Percentiles rank a stretch among this genome's conserved stretches.
Conservation (phyloP, 2,329 filamentous ascomycete species). For the Diaporthe citri region DNA sequence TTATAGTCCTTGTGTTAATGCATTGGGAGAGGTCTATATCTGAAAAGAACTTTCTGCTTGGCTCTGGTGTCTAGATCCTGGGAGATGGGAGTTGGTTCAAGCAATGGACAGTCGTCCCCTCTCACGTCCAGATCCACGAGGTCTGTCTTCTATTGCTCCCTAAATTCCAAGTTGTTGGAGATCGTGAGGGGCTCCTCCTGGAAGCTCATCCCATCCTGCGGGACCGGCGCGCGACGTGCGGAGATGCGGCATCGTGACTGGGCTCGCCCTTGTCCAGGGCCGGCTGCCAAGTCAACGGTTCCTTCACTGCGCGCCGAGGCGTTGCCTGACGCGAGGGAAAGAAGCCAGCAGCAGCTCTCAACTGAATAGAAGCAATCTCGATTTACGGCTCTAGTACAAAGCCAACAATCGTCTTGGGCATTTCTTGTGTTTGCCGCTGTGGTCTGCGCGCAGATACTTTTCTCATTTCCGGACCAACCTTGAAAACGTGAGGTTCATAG, state of each 20-base stretch:
- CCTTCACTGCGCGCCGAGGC: background rate
- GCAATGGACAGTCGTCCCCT: no score
- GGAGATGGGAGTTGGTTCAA: no score
- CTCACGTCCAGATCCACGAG: background rate
- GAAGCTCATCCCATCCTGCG: background rate
- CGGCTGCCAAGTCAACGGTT: constrained; percentile 1
- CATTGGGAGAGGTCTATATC: fast-evolving
- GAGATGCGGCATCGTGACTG: constrained; percentile 30
- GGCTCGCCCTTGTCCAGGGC: constrained; percentile 13
- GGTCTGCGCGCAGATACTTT: no score
- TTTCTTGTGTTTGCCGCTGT: no score
- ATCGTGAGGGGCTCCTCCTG: constrained; percentile 11
- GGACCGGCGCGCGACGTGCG: constrained; percentile 24
- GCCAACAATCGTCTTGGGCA: no score
- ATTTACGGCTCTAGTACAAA: no score
- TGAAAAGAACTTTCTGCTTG: background rate
- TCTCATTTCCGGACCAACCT: no score
- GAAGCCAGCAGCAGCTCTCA: background rate
- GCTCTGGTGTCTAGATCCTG: background rate
- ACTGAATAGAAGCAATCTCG: no score
- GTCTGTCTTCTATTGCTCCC: background rate
- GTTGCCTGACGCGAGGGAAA: background rate
- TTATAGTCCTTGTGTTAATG: background rate
- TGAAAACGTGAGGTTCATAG: no score
- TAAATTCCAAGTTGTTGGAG: background rate